Evolutionary conservation across 257 asterid species (phyloP).

Genomic region (Agastache rugosa): DNA sequence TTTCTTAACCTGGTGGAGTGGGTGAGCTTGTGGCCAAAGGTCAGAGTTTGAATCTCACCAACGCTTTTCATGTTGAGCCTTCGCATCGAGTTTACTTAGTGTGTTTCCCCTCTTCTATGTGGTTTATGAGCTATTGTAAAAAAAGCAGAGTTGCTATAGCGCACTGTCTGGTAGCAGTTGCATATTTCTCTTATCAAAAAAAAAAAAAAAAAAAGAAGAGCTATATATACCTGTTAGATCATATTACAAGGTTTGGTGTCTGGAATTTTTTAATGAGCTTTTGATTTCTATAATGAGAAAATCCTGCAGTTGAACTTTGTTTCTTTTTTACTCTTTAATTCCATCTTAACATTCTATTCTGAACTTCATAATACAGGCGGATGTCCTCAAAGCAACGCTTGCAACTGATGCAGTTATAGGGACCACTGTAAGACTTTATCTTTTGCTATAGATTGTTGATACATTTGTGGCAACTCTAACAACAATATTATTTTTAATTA

Average conservation of each 20-base stretch:
- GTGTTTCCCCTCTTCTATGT: not conserved
- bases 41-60: not conserved
- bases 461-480: conserved; percentile 14
- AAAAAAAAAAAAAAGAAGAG: not conserved
- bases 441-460: not conserved
- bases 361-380: conserved; percentile 52
- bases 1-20: not conserved
- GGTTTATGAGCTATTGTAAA: not conserved
- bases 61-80: not conserved
- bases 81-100: not conserved
- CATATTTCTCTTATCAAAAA: not conserved
- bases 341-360: conserved; percentile 22
- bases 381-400: conserved; percentile 94
- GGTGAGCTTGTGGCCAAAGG: not conserved
- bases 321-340: conserved; percentile 9
- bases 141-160: not conserved
- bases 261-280: conserved; percentile 26
- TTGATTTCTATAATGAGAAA: not conserved
- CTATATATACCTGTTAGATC: not conserved
- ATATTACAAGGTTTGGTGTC: conserved; percentile 9
- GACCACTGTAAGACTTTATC: conserved; percentile 58
- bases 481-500: not conserved
- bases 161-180: not conserved
- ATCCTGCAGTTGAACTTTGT: not conserved
- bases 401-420: conserved; percentile 95